Evolutionary conservation across 2,329 filamentous ascomycete genomes (phyloP).

Genomic region (Cladophialophora psammophila): DNA sequence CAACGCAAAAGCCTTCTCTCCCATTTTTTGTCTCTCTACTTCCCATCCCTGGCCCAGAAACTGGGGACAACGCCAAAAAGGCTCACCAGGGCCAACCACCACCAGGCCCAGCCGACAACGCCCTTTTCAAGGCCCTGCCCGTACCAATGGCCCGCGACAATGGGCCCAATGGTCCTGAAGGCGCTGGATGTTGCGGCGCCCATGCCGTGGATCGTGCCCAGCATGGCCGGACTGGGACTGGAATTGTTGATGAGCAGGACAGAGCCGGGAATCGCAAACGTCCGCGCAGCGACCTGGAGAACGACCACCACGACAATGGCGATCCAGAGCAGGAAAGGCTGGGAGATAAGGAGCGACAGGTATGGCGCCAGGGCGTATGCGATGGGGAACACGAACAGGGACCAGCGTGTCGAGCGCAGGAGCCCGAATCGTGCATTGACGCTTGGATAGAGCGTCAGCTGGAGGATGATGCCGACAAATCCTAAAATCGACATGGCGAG

Average conservation of each 20-base stretch:
- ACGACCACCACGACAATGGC: conserved; percentile 70
- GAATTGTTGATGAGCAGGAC: conserved; percentile 68
- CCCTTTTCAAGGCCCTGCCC: conserved; percentile 62
- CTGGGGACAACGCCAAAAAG: conserved; percentile 65
- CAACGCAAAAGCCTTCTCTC: background rate
- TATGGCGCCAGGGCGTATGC: conserved; percentile 76
- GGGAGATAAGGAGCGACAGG: conserved; percentile 71
- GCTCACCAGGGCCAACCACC: conserved; percentile 62
- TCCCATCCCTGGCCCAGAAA: conserved; percentile 68
- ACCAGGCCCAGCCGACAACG: conserved; percentile 65
- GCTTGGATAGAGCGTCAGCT: conserved; percentile 73
- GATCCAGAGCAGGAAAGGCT: conserved; percentile 65
- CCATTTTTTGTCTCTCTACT: background rate
- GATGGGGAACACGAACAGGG: conserved; percentile 73
- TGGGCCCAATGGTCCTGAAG: conserved; percentile 64
- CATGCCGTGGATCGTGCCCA: conserved; percentile 66
- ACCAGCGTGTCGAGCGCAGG: conserved; percentile 70
- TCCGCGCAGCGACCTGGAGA: conserved; percentile 74
- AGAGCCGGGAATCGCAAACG: conserved; percentile 69
- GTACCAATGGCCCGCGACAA: conserved; percentile 63
- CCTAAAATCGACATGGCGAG: conserved; percentile 78
- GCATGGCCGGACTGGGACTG: conserved; percentile 65
- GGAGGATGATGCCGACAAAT: conserved; percentile 73
- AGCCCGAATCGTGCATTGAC: conserved; percentile 73
- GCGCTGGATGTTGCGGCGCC: conserved; percentile 64